A percentile compares a stretch with the other conserved stretches of the same genome.
Evolutionary conservation across 225 moss, liverwort and hornwort species (phyloP).

Genomic region (Antitrichia curtipendula): DNA sequence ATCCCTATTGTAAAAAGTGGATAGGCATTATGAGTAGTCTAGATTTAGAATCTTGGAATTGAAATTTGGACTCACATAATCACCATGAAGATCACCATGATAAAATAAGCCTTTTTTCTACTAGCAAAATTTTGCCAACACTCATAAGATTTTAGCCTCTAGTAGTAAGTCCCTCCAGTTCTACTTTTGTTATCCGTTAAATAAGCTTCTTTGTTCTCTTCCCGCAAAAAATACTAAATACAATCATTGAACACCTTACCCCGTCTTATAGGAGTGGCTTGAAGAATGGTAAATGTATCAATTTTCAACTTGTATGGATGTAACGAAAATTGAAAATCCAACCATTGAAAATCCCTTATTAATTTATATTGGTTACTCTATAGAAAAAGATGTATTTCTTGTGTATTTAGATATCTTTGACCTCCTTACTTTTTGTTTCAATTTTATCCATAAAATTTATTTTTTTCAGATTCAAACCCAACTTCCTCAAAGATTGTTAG

Average conservation of each 20-base stretch:
- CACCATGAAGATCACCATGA: too few species aligned
- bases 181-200: accelerated
- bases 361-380: not conserved
- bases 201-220: accelerated
- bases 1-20: not conserved
- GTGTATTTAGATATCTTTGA: accelerated
- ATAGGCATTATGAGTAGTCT: not conserved
- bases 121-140: not conserved
- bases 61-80: not conserved
- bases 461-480: accelerated
- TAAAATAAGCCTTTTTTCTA: too few species aligned
- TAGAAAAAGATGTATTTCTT: not conserved
- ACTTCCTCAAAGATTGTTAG: not conserved
- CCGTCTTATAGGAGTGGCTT: not conserved
- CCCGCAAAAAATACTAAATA: accelerated
- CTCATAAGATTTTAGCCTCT: not conserved
- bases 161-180: accelerated
- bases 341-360: not conserved
- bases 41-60: not conserved
- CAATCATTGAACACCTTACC: not conserved
- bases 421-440: not conserved
- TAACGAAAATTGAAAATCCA: accelerated
- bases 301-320: accelerated
- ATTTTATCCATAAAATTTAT: not conserved
- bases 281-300: not conserved